phyloP scores from a whole-genome alignment of 176 grass and related monocot species.

The Phragmites australis region DNA sequence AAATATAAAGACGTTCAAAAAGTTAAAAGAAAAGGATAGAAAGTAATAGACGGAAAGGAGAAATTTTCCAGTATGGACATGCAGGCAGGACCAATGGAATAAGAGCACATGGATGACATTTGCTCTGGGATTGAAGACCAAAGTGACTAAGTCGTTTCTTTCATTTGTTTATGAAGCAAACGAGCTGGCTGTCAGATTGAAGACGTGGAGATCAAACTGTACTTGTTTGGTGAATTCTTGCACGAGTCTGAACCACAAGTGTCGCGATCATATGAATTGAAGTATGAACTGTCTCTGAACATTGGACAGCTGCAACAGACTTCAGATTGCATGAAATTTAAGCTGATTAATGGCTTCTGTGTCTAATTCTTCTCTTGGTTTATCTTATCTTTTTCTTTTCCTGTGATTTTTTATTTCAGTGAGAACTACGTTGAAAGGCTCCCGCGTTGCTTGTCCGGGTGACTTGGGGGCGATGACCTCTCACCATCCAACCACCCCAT shows the following conservation, averaged over 20 bases:
- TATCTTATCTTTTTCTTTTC: neutral
- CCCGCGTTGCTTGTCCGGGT: no score
- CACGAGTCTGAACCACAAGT: neutral
- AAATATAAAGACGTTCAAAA: neutral
- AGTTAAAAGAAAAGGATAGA: no score
- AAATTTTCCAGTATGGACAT: neutral
- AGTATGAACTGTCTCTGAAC: slow-evolving; percentile 22
- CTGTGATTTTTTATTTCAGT: neutral
- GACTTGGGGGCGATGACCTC: no score
- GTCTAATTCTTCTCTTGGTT: neutral
- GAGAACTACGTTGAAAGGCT: no score
- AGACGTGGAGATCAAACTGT: neutral
- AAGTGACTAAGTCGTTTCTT: neutral
- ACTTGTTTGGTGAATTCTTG: neutral
- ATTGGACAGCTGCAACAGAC: neutral
- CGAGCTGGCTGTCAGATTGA: neutral
- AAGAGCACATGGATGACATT: slow-evolving; percentile 29
- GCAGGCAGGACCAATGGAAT: slow-evolving; percentile 19
- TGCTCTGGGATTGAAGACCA: neutral
- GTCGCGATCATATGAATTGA: neutral
- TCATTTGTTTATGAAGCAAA: neutral
- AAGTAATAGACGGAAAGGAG: no score
- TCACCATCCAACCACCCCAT: no score
- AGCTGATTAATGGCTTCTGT: neutral
- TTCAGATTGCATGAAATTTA: neutral